A percentile compares a stretch with the other conserved stretches of the same genome.
Evolutionary conservation across 2,329 filamentous ascomycete species (phyloP).

Genomic region (Phyllosticta citribraziliensis): DNA sequence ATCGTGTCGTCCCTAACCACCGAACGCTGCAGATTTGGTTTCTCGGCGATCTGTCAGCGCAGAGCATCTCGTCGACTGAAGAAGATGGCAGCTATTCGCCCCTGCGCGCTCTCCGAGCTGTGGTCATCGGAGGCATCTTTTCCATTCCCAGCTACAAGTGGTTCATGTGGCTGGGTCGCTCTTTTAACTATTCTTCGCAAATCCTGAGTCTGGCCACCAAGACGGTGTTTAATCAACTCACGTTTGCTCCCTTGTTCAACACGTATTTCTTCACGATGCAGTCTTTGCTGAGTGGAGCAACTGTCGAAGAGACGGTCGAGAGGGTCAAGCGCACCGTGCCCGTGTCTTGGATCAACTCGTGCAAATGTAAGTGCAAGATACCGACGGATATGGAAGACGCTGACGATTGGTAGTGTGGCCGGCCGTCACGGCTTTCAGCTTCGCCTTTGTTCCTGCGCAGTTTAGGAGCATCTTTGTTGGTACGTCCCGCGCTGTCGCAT

Average conservation of each 20-base stretch:
- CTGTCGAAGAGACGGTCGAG: slow-evolving; percentile 53
- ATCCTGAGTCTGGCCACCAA: slow-evolving; percentile 63
- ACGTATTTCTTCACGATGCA: slow-evolving; percentile 45
- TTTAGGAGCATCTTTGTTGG: slow-evolving; percentile 72
- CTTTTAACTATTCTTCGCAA: slow-evolving; percentile 77
- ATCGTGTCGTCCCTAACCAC: background rate
- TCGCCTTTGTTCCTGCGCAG: slow-evolving; percentile 71
- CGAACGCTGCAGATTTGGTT: slow-evolving; percentile 52
- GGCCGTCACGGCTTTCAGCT: slow-evolving; percentile 73
- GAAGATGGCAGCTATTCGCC: slow-evolving; percentile 49
- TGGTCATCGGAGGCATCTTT: slow-evolving; percentile 62
- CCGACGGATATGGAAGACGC: background rate
- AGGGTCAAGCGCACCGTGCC: slow-evolving; percentile 69
- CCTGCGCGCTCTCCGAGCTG: slow-evolving; percentile 56
- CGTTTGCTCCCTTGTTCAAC: slow-evolving; percentile 62
- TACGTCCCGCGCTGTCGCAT: background rate
- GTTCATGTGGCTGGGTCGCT: slow-evolving; percentile 68
- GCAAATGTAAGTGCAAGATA: slow-evolving; percentile 41
- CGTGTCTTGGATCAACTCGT: slow-evolving; percentile 63
- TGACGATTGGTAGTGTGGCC: slow-evolving; percentile 57
- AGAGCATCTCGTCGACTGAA: slow-evolving; percentile 43
- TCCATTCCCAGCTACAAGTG: slow-evolving; percentile 75
- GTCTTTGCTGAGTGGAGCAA: slow-evolving; percentile 47
- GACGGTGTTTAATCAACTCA: slow-evolving; percentile 66
- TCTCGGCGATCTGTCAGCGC: slow-evolving; percentile 66